These are phyloP conservation scores for Aspergillus arachidicola DNA, from an alignment of 2,329 filamentous ascomycete species.

Conservation along the genomic window DNA sequence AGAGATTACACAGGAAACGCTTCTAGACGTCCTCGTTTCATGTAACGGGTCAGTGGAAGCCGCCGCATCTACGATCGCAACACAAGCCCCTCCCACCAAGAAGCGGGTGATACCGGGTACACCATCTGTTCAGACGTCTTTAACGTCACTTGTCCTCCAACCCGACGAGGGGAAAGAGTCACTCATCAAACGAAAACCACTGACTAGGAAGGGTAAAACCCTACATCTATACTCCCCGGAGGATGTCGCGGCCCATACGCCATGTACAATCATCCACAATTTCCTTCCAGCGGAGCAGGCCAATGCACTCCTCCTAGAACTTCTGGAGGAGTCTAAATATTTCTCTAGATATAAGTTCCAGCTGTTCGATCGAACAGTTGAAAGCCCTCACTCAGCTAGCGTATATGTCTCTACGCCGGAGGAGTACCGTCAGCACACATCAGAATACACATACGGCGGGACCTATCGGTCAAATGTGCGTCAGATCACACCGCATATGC, in stretches of 20 bases:
- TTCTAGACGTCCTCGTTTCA: constrained; percentile 78
- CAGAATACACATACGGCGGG: constrained; percentile 86
- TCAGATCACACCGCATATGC: constrained; percentile 73
- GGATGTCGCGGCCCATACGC: constrained; percentile 80
- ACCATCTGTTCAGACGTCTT: constrained; percentile 64
- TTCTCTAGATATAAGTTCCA: constrained; percentile 77
- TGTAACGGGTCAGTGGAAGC: constrained; percentile 74
- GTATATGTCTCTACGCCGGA: constrained; percentile 79
- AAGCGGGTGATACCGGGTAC: constrained; percentile 41
- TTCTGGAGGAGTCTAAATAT: constrained; percentile 71
- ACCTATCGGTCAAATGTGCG: constrained; percentile 74
- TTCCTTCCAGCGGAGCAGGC: constrained; percentile 76
- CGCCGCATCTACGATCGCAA: constrained; percentile 60
- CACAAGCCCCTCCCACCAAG: constrained; percentile 19
- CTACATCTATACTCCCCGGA: constrained; percentile 79
- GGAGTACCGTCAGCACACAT: constrained; percentile 70
- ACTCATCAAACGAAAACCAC: constrained; percentile 17
- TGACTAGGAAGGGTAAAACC: constrained; percentile 78
- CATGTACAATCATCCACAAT: constrained; percentile 90
- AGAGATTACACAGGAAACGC: constrained; percentile 60
- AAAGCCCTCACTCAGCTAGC: constrained; percentile 79
- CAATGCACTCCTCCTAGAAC: constrained; percentile 71
- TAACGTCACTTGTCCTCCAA: constrained; percentile 54
- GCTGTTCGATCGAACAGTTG: constrained; percentile 83
- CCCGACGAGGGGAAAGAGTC: constrained; percentile 15